These are phyloP conservation scores for Hypocreales sp. DNA, from an alignment of 2,329 filamentous ascomycete genomes.

Conservation along the genomic window DNA sequence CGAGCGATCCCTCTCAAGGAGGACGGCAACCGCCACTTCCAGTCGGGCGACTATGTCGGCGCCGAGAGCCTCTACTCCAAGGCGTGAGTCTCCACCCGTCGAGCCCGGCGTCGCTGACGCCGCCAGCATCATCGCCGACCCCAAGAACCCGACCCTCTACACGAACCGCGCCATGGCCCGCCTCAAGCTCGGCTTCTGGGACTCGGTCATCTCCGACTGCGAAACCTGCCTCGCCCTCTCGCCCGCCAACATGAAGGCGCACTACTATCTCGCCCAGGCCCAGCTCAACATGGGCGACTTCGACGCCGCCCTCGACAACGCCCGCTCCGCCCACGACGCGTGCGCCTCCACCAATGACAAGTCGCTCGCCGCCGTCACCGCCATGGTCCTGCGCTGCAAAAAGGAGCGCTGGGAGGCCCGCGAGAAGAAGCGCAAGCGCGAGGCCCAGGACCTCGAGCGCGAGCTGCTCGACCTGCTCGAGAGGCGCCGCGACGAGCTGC, in stretches of 20 bases:
- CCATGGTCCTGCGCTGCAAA: conserved; percentile 63
- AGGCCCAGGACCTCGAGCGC: conserved; percentile 40
- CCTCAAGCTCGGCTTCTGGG: conserved; percentile 57
- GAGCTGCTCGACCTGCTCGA: conserved; percentile 40
- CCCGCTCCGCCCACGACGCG: conserved; percentile 55
- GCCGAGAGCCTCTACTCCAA: conserved; percentile 60
- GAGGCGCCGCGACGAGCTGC: conserved; percentile 25
- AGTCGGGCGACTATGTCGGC: conserved; percentile 43
- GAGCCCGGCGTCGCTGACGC: not conserved
- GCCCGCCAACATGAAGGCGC: conserved; percentile 57
- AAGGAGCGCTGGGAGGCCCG: conserved; percentile 70
- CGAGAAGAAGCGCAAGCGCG: conserved; percentile 45
- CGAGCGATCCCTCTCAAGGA: conserved; percentile 30
- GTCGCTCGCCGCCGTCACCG: conserved; percentile 55
- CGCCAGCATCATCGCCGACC: conserved; percentile 60
- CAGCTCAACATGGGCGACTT: conserved; percentile 51
- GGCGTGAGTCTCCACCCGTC: conserved; percentile 32
- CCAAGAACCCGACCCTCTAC: conserved; percentile 64
- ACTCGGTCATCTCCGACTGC: conserved; percentile 65
- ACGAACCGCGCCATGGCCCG: conserved; percentile 81
- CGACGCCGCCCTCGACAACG: conserved; percentile 56
- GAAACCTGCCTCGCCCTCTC: conserved; percentile 55
- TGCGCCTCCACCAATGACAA: conserved; percentile 49
- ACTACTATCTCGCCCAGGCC: conserved; percentile 72
- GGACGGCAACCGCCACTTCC: conserved; percentile 50